Evolutionary conservation across 495 filamentous ascomycete genomes (phyloP), one percentile per base, ranked within the genome.

Genomic region (Peziza echinospora): DNA sequence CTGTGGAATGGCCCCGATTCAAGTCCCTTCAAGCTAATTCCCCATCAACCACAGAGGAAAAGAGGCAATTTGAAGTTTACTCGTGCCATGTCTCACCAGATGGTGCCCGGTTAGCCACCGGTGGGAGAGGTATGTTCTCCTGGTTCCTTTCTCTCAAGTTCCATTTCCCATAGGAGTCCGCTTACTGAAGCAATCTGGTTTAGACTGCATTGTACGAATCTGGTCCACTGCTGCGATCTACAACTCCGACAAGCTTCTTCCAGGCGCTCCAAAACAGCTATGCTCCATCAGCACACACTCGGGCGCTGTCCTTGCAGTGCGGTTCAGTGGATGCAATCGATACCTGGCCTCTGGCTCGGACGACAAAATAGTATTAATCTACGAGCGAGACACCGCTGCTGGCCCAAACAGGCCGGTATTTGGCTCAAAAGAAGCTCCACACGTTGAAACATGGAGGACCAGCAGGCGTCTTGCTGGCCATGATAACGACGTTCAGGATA

Each of bases 271-370:
- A 21, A 84, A 82, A 56, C 89, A 99, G 64, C 72, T 99, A 45
- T 92, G 87, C 54, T 87, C 86, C 50, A 82, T 99, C 76, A 93
- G 84, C 73, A 84, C 94, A 53, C 89, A 99, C 62, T 85, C 91
- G 5, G 89, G 89, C 30, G 94, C 89, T 11, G 93, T 99, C 49
- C 84, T 94, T 60, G 82, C 85, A 0, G 89, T 96, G 43, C 80
- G 89, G 44, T 99, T 99, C 63, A 92, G 87, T 11, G 78, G 82
- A 5, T 93, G 87, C 56, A 81, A 82, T 26, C 81, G 79, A 56
- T 96, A 93, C 57, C 71, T 99, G 43, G 89, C 91, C 17, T 93
- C 85, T 3, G 89, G 89, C 44, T 91, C 91, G 46, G 89, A 99
- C 62, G 89, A 99, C 62, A 93, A 93, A 65, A 84, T 99, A 53